Conservation (phyloP, 2,329 filamentous ascomycete species). For the Epichloe baconii region DNA sequence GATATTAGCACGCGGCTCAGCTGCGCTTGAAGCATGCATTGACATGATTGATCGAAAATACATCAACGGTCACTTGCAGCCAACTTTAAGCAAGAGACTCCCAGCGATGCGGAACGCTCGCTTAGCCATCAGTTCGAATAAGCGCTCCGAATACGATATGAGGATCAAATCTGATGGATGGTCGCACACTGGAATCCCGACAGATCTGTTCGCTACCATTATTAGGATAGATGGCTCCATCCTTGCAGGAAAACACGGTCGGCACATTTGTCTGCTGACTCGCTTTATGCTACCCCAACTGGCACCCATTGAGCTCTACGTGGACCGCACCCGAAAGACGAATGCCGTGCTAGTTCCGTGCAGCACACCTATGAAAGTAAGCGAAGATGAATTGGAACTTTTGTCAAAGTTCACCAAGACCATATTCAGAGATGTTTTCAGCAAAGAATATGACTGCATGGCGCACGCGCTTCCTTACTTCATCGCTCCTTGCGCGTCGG, state of each 20-base stretch:
- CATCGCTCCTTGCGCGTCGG: conserved; percentile 45
- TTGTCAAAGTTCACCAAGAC: conserved; percentile 63
- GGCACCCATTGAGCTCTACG: conserved; percentile 58
- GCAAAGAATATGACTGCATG: conserved; percentile 63
- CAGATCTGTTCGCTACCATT: conserved; percentile 45
- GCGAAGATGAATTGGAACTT: conserved; percentile 30
- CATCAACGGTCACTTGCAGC: conserved; percentile 62
- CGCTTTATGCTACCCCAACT: conserved; percentile 50
- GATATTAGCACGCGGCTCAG: conserved; percentile 70
- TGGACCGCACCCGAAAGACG: conserved; percentile 50
- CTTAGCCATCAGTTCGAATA: conserved; percentile 69
- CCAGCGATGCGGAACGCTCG: conserved; percentile 79
- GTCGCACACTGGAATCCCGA: conserved; percentile 33
- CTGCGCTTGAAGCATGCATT: conserved; percentile 73
- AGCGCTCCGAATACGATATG: conserved; percentile 63
- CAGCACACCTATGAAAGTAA: conserved; percentile 27
- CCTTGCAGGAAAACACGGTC: conserved; percentile 44
- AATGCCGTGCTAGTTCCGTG: conserved; percentile 38
- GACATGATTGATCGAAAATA: conserved; percentile 51
- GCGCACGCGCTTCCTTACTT: conserved; percentile 65
- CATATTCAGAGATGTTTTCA: conserved; percentile 75
- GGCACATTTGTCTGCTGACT: conserved; percentile 58
- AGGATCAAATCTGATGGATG: conserved; percentile 66
- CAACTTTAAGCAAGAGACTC: conserved; percentile 56
- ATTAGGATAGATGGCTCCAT: conserved; percentile 44